phyloP scores from a whole-genome alignment of 2,329 filamentous ascomycete species.

The Monascus ruber region DNA sequence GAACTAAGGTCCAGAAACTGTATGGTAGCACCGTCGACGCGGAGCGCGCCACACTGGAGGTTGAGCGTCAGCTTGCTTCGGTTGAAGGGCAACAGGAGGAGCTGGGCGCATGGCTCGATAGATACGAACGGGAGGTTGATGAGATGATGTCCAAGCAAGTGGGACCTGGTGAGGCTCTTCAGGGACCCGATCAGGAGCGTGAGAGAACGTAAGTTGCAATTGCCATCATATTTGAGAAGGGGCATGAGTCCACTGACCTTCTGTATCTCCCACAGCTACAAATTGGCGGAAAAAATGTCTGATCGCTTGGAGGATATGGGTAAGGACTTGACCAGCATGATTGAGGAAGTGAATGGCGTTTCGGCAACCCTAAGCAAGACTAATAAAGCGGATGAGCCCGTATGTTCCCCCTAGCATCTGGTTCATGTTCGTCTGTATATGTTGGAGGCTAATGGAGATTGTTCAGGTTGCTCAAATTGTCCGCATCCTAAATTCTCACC shows the following conservation, averaged over 20 bases:
- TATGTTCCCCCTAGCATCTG: conserved; percentile 38
- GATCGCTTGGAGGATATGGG: conserved; percentile 89
- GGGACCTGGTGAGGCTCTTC: conserved; percentile 61
- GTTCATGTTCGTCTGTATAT: not conserved
- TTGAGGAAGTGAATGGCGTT: conserved; percentile 92
- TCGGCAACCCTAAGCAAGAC: conserved; percentile 83
- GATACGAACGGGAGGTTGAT: conserved; percentile 85
- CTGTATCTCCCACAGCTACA: conserved; percentile 46
- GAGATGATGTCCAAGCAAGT: conserved; percentile 72
- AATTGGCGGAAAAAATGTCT: conserved; percentile 84
- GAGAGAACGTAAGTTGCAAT: conserved; percentile 63
- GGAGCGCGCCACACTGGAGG: conserved; percentile 82
- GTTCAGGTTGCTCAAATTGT: conserved; percentile 83
- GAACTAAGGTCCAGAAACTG: conserved; percentile 85
- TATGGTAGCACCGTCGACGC: conserved; percentile 89
- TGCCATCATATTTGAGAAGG: too few relatives aligned
- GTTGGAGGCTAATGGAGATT: not conserved
- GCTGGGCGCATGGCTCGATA: conserved; percentile 74
- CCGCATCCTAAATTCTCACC: conserved; percentile 83
- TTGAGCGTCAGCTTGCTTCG: conserved; percentile 77
- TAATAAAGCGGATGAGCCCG: conserved; percentile 75
- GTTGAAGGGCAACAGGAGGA: conserved; percentile 93
- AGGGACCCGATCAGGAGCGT: conserved; percentile 87
- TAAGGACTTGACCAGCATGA: conserved; percentile 87
- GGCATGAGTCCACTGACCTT: not conserved